Base-by-base conservation (phyloP, 768 basidiomycete genomes). In the Psilocybe sp. region DNA sequence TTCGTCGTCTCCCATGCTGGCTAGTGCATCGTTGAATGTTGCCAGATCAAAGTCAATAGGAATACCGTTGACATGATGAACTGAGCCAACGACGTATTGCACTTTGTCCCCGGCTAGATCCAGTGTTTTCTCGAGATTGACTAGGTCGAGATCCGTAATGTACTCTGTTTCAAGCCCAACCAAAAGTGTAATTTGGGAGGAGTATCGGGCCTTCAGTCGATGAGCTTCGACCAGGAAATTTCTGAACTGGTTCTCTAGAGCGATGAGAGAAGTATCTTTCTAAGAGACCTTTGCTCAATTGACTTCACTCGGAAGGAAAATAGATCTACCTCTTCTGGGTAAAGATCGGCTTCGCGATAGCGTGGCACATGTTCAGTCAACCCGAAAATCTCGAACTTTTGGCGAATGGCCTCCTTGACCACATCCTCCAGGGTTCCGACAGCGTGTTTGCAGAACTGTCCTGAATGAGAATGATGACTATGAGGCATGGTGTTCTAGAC, bases 91-190 rank as follows among this genome's bases (percentile, higher is more conserved):
- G 61, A 98, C 62, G 67, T 92, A 98, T 60, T 98, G 86, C 52
- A 98, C 80, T 43, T 73, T 70, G 33, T 69, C 67, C 8, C 66
- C 66, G 50, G 83, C 67, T 19, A 63, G 58, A 33, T 68, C 51
- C 32, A 96, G 73, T 15, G 90, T 72, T 3, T 52, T 51, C 40
- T 77, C 67, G 33, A 95, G 75, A 16, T 70, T 64, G 51, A 78
- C 72, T 16, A 92, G 73, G 68, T 95, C 92, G 14, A 68, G 55
- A 3, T 66, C 40, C 9, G 89, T 84, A 66, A 98, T 93, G 65
- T 78, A 84, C 60, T 98, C 97, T 6, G 95, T 97, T 68, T 99
- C 96, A 36, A 96, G 73, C 9, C 97, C 96, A 51, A 97, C 84
- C 43, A 97, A 74, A 34, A 99, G 75, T 13, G 74, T 72, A 60